These are phyloP conservation scores for Plasmodium blacklocki DNA, from an alignment of 169 alveolate species.

Conservation along the genomic window DNA sequence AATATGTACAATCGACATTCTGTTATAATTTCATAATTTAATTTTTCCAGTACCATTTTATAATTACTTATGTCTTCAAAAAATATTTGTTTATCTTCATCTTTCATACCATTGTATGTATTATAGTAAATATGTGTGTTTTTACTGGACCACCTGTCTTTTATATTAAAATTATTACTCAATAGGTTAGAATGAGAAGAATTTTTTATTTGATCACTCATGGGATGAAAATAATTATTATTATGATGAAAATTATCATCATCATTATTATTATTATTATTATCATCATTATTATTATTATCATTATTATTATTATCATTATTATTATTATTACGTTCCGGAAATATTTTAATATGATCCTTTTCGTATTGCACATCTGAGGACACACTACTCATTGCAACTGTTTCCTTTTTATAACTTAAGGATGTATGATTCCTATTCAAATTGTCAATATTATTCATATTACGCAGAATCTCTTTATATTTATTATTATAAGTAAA, in stretches of 20 bases:
- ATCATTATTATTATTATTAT: not conserved
- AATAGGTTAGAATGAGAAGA: no score
- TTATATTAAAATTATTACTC: no score
- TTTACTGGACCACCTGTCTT: not conserved
- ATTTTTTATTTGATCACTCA: no score
- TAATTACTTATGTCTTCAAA: slow-evolving; percentile 34
- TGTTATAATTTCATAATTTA: slow-evolving; percentile 35
- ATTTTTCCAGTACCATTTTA: slow-evolving; percentile 18
- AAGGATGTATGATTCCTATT: not conserved
- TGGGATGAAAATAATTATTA: no score
- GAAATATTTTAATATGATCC: no score
- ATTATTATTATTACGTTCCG: not conserved
- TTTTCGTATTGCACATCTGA: no score
- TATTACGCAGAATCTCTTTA: not conserved
- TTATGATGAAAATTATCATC: not conserved
- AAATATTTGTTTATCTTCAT: slow-evolving; percentile 15
- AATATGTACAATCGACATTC: slow-evolving; percentile 70
- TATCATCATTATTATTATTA: not conserved
- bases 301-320: not conserved
- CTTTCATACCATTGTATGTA: slow-evolving; percentile 25
- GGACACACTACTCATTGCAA: no score
- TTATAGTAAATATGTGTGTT: not conserved
- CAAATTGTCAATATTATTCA: not conserved
- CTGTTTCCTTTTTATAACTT: no score
- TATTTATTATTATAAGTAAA: not conserved